phyloP scores from a whole-genome alignment of 306 rosid genomes.

The Rubus parviflorus region DNA sequence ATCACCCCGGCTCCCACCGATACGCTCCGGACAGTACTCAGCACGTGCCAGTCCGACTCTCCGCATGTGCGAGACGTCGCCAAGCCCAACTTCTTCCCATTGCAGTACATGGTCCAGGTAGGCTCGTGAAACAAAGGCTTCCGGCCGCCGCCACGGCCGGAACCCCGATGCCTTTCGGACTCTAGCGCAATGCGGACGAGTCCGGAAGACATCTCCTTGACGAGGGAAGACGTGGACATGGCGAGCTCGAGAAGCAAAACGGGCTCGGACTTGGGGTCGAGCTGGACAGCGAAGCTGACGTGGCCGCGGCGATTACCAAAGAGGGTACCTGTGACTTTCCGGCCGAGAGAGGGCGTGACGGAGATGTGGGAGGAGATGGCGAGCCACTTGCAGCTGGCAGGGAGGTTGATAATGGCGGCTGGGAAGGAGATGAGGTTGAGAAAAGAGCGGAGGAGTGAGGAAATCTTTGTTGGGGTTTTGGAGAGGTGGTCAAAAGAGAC shows the following conservation, averaged over 20 bases:
- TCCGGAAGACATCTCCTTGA: constrained; percentile 91
- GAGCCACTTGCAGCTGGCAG: constrained; percentile 60
- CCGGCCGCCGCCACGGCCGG: background rate
- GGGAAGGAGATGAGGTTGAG: constrained; percentile 32
- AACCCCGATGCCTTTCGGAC: constrained; percentile 42
- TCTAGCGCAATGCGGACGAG: constrained; percentile 86
- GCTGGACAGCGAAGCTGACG: constrained; percentile 85
- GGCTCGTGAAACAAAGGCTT: constrained; percentile 68
- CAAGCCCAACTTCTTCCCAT: constrained; percentile 72
- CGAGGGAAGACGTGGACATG: constrained; percentile 73
- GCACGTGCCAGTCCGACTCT: constrained; percentile 66
- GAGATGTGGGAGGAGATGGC: constrained; percentile 56
- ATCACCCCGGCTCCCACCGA: constrained; percentile 93
- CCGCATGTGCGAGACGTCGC: constrained; percentile 68
- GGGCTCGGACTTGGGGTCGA: constrained; percentile 69
- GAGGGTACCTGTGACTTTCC: constrained; percentile 89
- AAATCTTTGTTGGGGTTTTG: constrained; percentile 39
- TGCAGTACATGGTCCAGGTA: constrained; percentile 84
- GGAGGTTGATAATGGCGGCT: background rate
- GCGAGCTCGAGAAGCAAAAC: constrained; percentile 69
- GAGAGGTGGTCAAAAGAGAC: constrained; percentile 10
- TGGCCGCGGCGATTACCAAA: constrained; percentile 87
- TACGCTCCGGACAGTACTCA: constrained; percentile 66
- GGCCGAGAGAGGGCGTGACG: constrained; percentile 44
- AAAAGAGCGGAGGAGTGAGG: constrained; percentile 57